Evolutionary conservation across 108 stramenopile genomes (phyloP).

Genomic region (Hondaea fermentalgiana): DNA sequence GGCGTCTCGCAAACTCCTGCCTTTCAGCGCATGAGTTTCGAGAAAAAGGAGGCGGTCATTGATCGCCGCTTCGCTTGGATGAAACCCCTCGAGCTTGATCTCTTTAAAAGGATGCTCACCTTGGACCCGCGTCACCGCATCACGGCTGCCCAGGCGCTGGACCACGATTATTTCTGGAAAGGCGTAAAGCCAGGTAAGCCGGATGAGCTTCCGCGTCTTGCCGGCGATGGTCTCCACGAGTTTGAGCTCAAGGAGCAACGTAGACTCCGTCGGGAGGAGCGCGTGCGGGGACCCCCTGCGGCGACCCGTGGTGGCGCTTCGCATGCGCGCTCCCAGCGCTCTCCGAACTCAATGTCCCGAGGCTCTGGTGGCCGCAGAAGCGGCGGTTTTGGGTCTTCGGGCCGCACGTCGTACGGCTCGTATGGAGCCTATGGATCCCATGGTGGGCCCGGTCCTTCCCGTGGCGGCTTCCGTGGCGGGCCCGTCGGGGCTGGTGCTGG

Average conservation of each 20-base stretch:
- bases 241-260: conserved; percentile 12
- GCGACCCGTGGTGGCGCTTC: too few relatives aligned
- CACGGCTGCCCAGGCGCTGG: conserved; percentile 70
- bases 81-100: not conserved
- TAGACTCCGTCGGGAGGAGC: not conserved
- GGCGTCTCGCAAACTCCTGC: conserved; percentile 49
- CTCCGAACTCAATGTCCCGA: too few relatives aligned
- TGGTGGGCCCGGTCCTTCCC: not conserved
- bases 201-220: not conserved
- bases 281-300: too few relatives aligned
- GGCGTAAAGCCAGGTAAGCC: not conserved
- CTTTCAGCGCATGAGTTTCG: not conserved
- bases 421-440: not conserved
- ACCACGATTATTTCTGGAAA: conserved; percentile 49
- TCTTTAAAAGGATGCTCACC: conserved; percentile 52
- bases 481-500: too few relatives aligned
- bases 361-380: too few relatives aligned
- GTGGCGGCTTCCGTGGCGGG: too few relatives aligned
- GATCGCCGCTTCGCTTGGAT: not conserved
- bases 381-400: too few relatives aligned
- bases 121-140: conserved; percentile 79
- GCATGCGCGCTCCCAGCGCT: too few relatives aligned
- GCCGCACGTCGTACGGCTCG: not conserved
- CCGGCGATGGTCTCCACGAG: conserved; percentile 4
- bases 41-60: not conserved